These are phyloP conservation scores for Saitozyma sp. DNA, from an alignment of 768 basidiomycete species.

Conservation along the genomic window DNA sequence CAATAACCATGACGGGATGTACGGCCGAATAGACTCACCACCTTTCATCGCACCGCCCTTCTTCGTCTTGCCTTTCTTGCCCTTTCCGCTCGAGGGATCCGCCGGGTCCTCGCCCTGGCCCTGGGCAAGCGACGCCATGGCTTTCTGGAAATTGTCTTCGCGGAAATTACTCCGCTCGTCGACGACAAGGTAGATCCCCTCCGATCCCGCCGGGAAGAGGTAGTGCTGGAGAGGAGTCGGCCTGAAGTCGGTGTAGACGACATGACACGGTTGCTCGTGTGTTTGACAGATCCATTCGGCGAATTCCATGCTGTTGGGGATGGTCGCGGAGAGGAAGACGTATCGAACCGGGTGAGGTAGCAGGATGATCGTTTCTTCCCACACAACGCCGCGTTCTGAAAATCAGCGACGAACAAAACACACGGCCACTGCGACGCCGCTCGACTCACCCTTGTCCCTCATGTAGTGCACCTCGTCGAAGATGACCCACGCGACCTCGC, in stretches of 20 bases:
- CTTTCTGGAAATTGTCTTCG: slow-evolving; percentile 96
- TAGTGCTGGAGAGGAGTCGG: slow-evolving; percentile 98
- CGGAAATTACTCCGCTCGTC: slow-evolving; percentile 97
- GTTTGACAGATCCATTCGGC: slow-evolving; percentile 98
- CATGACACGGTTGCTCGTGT: slow-evolving; percentile 96
- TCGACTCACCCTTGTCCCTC: slow-evolving; percentile 75
- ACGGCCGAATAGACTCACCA: slow-evolving; percentile 45
- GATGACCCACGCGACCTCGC: slow-evolving; percentile 99
- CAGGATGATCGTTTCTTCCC: slow-evolving; percentile 87
- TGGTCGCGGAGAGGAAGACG: slow-evolving; percentile 97
- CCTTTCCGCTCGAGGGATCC: slow-evolving; percentile 77
- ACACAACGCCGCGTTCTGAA: slow-evolving; percentile 94
- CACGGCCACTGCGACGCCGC: too few species aligned
- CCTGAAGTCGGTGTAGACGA: slow-evolving; percentile 98
- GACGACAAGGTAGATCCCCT: slow-evolving; percentile 97
- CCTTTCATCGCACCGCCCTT: slow-evolving; percentile 95
- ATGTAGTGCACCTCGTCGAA: slow-evolving; percentile 99
- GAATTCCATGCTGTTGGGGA: slow-evolving; percentile 99
- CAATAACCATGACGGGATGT: background rate
- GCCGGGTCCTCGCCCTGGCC: slow-evolving; percentile 86
- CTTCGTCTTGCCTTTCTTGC: slow-evolving; percentile 85
- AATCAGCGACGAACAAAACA: too few species aligned
- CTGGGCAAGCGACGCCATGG: slow-evolving; percentile 90
- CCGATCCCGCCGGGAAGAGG: slow-evolving; percentile 92
- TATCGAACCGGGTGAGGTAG: slow-evolving; percentile 94